Conservation (phyloP, 805 yeast species). For the Lachancea thermotolerans region DNA sequence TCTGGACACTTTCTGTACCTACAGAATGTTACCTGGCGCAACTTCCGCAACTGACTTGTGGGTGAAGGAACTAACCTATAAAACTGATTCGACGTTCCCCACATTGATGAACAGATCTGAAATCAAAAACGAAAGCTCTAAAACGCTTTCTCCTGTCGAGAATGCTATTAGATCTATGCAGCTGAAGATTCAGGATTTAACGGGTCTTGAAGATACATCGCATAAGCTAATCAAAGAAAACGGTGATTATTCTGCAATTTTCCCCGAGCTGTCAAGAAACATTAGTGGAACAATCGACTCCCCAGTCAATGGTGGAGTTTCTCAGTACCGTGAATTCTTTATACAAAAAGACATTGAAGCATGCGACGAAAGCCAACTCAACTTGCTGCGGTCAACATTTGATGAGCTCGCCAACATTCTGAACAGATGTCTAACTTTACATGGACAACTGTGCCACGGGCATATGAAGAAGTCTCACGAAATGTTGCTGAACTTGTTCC, state of each 20-base stretch:
- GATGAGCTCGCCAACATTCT: constrained; percentile 62
- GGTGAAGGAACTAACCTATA: constrained; percentile 83
- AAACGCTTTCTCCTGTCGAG: constrained; percentile 72
- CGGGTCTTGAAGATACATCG: constrained; percentile 57
- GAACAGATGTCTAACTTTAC: constrained; percentile 59
- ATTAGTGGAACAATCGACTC: constrained; percentile 83
- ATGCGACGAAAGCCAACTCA: constrained; percentile 26
- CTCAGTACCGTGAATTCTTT: constrained; percentile 70
- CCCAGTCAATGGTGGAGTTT: constrained; percentile 90
- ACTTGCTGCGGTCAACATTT: constrained; percentile 40
- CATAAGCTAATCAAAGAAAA: constrained; percentile 47
- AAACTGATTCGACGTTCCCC: constrained; percentile 72
- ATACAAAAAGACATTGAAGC: constrained; percentile 29
- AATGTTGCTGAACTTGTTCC: constrained; percentile 56
- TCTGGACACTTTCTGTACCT: constrained; percentile 59
- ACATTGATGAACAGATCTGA: constrained; percentile 82
- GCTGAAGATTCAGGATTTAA: constrained; percentile 64
- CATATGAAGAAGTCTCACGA: constrained; percentile 57
- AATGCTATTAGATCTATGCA: constrained; percentile 68
- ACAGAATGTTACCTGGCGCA: constrained; percentile 68
- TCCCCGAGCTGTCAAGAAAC: constrained; percentile 61
- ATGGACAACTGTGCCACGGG: constrained; percentile 55
- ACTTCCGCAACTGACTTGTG: constrained; percentile 68
- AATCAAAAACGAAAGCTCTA: constrained; percentile 41
- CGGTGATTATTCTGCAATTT: constrained; percentile 41